These are phyloP conservation scores for Ophiocordyceps camponoti-floridani DNA, from an alignment of 2,329 filamentous ascomycete species.

Conservation along the genomic window DNA sequence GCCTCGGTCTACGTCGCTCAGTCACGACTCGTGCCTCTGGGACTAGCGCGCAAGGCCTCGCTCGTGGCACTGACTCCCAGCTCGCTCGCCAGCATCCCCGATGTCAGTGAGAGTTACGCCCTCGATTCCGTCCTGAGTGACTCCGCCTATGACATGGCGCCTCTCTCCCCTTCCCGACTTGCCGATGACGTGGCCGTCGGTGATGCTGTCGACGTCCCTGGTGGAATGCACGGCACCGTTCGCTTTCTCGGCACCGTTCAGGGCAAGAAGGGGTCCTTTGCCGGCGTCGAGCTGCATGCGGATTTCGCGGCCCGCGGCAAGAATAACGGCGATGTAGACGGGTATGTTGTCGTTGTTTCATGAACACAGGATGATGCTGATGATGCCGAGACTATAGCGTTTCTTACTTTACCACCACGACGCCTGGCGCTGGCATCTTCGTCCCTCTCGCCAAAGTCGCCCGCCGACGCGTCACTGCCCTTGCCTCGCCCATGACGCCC, in stretches of 20 bases:
- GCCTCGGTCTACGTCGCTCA: conserved; percentile 31
- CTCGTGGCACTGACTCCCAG: conserved; percentile 48
- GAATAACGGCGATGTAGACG: conserved; percentile 91
- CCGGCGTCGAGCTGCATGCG: conserved; percentile 71
- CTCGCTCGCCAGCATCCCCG: conserved; percentile 46
- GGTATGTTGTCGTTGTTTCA: conserved; percentile 32
- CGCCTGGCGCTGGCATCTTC: conserved; percentile 80
- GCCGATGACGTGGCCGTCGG: conserved; percentile 47
- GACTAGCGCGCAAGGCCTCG: conserved; percentile 51
- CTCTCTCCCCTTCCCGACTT: conserved; percentile 33
- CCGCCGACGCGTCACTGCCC: conserved; percentile 40
- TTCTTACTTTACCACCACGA: conserved; percentile 65
- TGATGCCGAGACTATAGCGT: conserved; percentile 22
- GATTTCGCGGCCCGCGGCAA: conserved; percentile 76
- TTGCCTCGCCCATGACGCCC: conserved; percentile 47
- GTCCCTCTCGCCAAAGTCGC: conserved; percentile 68
- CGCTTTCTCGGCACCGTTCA: conserved; percentile 76
- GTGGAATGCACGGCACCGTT: conserved; percentile 77
- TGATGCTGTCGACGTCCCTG: conserved; percentile 78
- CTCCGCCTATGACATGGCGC: conserved; percentile 24
- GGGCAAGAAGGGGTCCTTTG: conserved; percentile 82
- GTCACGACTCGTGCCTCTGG: conserved; percentile 25
- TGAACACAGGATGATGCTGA: neutral
- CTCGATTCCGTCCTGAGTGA: conserved; percentile 31
- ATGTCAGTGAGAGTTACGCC: conserved; percentile 47